Base-by-base conservation (phyloP, 306 rosid genomes). In the Myrica gale region DNA sequence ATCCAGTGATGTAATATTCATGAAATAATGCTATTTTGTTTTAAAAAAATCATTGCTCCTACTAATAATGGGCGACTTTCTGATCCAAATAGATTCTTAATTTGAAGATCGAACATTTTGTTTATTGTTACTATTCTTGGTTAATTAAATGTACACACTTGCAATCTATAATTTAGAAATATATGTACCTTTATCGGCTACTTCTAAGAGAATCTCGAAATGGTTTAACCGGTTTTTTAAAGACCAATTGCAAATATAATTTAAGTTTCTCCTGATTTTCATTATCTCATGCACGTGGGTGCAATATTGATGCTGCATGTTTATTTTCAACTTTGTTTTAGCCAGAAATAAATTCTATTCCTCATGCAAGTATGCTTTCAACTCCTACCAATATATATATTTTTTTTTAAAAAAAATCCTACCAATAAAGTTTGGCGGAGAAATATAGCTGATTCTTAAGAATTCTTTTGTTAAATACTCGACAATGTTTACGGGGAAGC, bases 51-150 rank as follows among this genome's bases (percentile, higher is more conserved):
- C 37, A 32, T 3, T 32, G 37, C 37, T 26, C 32, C 32, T 32
- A 32, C 3, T 32, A 32, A 32, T 32, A 32, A 32, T 32, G 37
- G 3, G 37, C 37, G 37, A 2, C 37, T 3, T 32, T 32, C 3
- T 32, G 37, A 32, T 2, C 3, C 2, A 58, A 23, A 41, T 21
- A 58, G 19, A 39, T 41, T 16, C 9, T 15, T 56, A 9, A 39
- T 41, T 39, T 46, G 46, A 65, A 65, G 48, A n/a, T n/a, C n/a
- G n/a, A 65, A 17, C 70, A 17, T 65, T 65, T 65, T 39, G 45
- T 32, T 42, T 41, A 21, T 41, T 12, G 46, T 43, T 11, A 8
- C 70, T 8, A 41, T n/a, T 17, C 3, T 62, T 62, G 3, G 41
- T 65, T 65, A n/a, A 65, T 65, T 65, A 39, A 65, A 65, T 41